These are phyloP conservation scores for Vitis hybrid DNA, from an alignment of 177 flowering plant genomes.

Conservation along the genomic window DNA sequence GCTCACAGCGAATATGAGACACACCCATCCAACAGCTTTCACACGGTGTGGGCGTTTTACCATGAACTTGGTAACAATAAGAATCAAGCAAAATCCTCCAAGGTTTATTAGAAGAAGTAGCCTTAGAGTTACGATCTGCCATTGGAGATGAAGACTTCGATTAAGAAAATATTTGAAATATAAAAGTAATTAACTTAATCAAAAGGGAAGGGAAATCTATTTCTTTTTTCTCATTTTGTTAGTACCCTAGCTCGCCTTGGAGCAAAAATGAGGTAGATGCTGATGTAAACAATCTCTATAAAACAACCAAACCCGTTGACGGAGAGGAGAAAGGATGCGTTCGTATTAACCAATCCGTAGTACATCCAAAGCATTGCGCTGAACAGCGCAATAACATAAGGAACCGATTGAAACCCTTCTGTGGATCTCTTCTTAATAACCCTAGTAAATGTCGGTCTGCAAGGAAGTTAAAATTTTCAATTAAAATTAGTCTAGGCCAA, in stretches of 20 bases:
- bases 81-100: slow-evolving; percentile 1
- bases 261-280: slow-evolving; percentile 2
- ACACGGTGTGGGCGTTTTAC: not conserved
- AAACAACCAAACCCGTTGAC: slow-evolving; percentile 1
- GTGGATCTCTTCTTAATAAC: slow-evolving; percentile 17
- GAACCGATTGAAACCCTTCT: slow-evolving; percentile 23
- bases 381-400: slow-evolving; percentile 17
- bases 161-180: too few species aligned
- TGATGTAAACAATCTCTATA: slow-evolving; percentile 2
- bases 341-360: slow-evolving; percentile 11
- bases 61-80: not conserved
- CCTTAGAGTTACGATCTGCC: not conserved
- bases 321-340: not conserved
- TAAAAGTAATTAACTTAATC: too few species aligned
- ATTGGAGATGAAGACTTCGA: too few species aligned
- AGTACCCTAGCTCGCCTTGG: slow-evolving; percentile 7
- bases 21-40: slow-evolving; percentile 7
- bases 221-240: not conserved
- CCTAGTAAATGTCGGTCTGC: slow-evolving; percentile 22
- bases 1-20: not conserved
- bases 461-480: not conserved
- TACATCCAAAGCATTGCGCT: slow-evolving; percentile 20
- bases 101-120: not conserved
- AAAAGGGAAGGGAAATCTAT: too few species aligned
- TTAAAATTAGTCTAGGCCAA: too few species aligned